Conservation (phyloP, 176 grass and related monocot genomes). For the Oryza officinalis region DNA sequence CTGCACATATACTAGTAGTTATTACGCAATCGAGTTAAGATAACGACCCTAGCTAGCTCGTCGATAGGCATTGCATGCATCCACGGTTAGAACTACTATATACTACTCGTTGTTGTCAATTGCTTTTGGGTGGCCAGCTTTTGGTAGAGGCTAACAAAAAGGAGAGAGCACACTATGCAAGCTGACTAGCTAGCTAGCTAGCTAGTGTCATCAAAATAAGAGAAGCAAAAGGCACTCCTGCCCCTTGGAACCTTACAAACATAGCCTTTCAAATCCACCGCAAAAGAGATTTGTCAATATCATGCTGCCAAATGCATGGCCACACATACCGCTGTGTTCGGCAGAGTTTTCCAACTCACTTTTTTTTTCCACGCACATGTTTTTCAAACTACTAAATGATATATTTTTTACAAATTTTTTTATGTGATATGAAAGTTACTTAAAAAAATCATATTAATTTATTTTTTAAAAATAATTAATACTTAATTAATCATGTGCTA, state of each 20-base stretch:
- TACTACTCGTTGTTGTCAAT: not conserved
- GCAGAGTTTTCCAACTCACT: too few species aligned
- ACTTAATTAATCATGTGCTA: too few species aligned
- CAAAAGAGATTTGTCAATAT: constrained; percentile 56
- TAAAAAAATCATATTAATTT: too few species aligned
- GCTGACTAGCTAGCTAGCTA: constrained; percentile 18
- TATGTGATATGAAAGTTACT: too few species aligned
- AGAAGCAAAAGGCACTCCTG: constrained; percentile 47
- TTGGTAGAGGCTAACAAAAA: constrained; percentile 58
- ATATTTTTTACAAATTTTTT: too few species aligned
- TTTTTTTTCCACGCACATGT: too few species aligned
- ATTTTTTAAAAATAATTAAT: too few species aligned
- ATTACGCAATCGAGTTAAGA: constrained; percentile 57
- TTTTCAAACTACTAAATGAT: too few species aligned
- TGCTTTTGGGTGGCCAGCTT: constrained; percentile 39
- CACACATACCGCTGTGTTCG: too few species aligned
- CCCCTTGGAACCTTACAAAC: constrained; percentile 61
- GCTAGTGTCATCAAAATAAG: constrained; percentile 56
- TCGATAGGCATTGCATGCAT: not conserved
- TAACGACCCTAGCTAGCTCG: constrained; percentile 44
- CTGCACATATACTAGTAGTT: constrained; percentile 16
- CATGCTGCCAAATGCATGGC: constrained; percentile 42
- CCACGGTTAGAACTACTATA: constrained; percentile 31
- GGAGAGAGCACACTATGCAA: constrained; percentile 19
- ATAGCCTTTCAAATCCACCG: constrained; percentile 57